Evolutionary conservation across 805 yeast species (phyloP).

Genomic region (Metschnikowia hibisci): DNA sequence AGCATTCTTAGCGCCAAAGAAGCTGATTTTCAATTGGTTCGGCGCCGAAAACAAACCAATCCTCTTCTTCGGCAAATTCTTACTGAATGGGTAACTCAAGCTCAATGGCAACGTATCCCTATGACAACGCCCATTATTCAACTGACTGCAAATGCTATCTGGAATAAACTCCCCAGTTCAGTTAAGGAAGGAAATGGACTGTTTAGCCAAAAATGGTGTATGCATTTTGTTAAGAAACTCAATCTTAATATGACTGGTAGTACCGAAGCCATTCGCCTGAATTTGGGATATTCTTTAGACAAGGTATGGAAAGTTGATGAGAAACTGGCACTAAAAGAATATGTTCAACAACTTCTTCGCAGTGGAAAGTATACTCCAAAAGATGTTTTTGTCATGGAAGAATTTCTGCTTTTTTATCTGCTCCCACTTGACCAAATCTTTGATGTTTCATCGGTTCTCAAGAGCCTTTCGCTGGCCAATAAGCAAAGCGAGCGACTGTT

Average conservation of each 20-base stretch:
- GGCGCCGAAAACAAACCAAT: constrained; percentile 54
- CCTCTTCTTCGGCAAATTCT: constrained; percentile 53
- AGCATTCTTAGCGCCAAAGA: constrained; percentile 49
- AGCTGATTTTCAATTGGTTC: constrained; percentile 47
- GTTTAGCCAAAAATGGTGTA: constrained; percentile 63
- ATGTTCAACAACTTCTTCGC: constrained; percentile 32
- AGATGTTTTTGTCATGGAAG: constrained; percentile 59
- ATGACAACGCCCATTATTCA: constrained; percentile 61
- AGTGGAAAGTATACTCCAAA: constrained; percentile 40
- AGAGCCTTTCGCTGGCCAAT: constrained; percentile 37
- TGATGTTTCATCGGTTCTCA: constrained; percentile 41
- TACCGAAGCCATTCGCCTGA: constrained; percentile 37
- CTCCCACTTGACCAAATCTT: constrained; percentile 58
- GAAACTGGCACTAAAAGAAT: constrained; percentile 43
- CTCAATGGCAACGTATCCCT: constrained; percentile 64
- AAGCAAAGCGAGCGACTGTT: constrained; percentile 39
- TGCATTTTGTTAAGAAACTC: constrained; percentile 43
- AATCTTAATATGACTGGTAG: constrained; percentile 49
- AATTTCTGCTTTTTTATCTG: constrained; percentile 55
- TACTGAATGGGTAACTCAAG: constrained; percentile 67
- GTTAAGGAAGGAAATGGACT: constrained; percentile 61
- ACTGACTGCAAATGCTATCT: constrained; percentile 58
- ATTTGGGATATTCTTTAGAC: constrained; percentile 31
- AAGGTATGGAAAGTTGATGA: constrained; percentile 64
- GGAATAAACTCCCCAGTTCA: constrained; percentile 54